Evolutionary conservation across 352 stramenopile genomes (phyloP).

Genomic region (Globisporangium abappressorium): DNA sequence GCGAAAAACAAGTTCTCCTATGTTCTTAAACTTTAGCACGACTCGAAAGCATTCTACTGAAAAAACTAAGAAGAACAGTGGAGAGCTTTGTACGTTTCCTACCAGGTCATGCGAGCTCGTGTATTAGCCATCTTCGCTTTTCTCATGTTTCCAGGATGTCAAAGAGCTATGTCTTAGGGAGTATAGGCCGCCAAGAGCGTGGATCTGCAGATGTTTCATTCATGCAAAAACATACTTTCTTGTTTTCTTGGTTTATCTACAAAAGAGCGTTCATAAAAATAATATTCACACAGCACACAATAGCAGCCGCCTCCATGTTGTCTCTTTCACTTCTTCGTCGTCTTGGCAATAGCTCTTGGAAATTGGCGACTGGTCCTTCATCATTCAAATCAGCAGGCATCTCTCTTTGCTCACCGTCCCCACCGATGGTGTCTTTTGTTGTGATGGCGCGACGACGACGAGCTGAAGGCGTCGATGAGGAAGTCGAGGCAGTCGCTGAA

Average conservation of each 20-base stretch:
- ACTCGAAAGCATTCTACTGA: too few species aligned
- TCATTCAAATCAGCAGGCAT: not conserved
- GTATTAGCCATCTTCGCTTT: too few species aligned
- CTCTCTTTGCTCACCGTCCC: slow-evolving; percentile 13
- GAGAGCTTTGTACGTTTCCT: too few species aligned
- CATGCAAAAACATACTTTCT: not conserved
- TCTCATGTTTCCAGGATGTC: too few species aligned
- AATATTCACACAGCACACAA: not conserved
- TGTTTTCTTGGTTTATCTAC: not conserved
- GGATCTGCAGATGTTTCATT: not conserved
- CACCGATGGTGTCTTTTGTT: slow-evolving; percentile 2
- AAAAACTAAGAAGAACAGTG: too few species aligned
- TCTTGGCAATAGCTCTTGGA: not conserved
- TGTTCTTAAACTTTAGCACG: too few species aligned
- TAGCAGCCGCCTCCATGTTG: not conserved
- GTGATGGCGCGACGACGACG: slow-evolving; percentile 2
- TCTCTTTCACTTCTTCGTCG: not conserved
- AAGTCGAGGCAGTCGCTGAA: slow-evolving; percentile 18
- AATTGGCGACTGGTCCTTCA: not conserved
- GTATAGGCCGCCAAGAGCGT: not conserved
- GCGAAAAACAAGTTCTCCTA: too few species aligned
- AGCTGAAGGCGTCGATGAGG: slow-evolving; percentile 17
- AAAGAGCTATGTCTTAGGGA: too few species aligned
- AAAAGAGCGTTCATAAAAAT: not conserved
- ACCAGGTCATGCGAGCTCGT: too few species aligned